Evolutionary conservation across 179 eudicot species (phyloP).

Genomic region (Patellifolia procumbens): DNA sequence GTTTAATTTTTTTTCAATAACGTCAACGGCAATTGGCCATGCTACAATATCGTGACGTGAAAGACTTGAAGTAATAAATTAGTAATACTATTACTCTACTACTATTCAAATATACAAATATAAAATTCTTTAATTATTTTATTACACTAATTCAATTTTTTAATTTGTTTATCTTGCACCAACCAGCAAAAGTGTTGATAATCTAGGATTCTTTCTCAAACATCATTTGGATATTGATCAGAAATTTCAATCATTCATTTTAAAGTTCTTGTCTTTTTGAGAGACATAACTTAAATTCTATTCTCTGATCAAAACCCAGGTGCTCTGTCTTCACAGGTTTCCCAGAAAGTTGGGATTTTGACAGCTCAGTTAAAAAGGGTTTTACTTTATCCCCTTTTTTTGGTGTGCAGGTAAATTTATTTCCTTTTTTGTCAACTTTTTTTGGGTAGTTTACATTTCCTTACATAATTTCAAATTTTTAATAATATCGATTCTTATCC

Average conservation of each 20-base stretch:
- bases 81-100: background rate
- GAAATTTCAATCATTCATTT: conserved; percentile 3
- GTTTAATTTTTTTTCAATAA: too few relatives aligned
- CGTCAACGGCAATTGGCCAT: conserved; percentile 11
- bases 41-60: conserved; percentile 41
- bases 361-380: background rate
- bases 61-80: conserved; percentile 27
- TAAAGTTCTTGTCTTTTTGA: conserved; percentile 9
- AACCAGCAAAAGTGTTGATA: conserved; percentile 14
- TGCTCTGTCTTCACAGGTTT: conserved; percentile 4
- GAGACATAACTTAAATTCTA: conserved; percentile 2
- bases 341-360: conserved; percentile 31
- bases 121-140: background rate
- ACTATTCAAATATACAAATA: background rate
- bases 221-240: conserved; percentile 34
- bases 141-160: background rate
- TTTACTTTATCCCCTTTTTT: conserved; percentile 21
- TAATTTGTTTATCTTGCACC: conserved; percentile 7
- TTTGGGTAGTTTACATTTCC: too few relatives aligned
- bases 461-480: too few relatives aligned
- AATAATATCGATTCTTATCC: too few relatives aligned
- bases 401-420: conserved; percentile 26
- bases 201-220: conserved; percentile 5
- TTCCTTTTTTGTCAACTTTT: conserved; percentile 23
- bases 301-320: conserved; percentile 27